These are phyloP conservation scores for Phytopythium helicoides DNA, from an alignment of 352 stramenopile species.

Conservation along the genomic window DNA sequence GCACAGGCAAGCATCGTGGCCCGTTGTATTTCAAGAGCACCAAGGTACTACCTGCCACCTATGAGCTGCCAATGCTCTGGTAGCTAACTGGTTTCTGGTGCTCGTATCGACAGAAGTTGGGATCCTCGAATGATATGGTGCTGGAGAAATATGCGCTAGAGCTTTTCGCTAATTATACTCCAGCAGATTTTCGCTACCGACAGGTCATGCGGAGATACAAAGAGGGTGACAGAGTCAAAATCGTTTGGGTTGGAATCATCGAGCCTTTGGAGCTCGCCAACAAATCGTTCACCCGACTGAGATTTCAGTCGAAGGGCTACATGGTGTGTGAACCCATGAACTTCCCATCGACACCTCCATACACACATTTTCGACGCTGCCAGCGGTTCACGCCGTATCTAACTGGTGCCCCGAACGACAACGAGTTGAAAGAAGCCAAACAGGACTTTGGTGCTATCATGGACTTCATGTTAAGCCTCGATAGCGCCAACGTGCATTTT, in stretches of 20 bases:
- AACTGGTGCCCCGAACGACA: neutral
- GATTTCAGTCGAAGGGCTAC: slow-evolving; percentile 28
- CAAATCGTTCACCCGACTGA: slow-evolving; percentile 30
- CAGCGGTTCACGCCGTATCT: neutral
- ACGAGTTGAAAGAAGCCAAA: slow-evolving; percentile 6
- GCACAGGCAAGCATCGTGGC: slow-evolving; percentile 15
- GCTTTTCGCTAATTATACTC: slow-evolving; percentile 27
- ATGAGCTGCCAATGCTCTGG: no score
- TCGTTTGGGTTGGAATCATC: slow-evolving; percentile 52
- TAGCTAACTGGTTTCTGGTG: neutral
- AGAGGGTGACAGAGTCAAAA: slow-evolving; percentile 43
- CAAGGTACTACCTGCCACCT: slow-evolving; percentile 1
- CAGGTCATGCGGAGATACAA: slow-evolving; percentile 26
- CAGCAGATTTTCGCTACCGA: slow-evolving; percentile 24
- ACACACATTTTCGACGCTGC: neutral
- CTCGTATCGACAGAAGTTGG: neutral
- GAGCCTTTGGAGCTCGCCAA: slow-evolving; percentile 49
- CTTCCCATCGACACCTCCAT: neutral
- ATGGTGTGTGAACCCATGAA: slow-evolving; percentile 17
- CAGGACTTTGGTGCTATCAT: slow-evolving; percentile 23
- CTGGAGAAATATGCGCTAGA: slow-evolving; percentile 24
- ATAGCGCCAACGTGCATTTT: slow-evolving; percentile 30
- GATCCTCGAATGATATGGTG: neutral
- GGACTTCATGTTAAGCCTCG: slow-evolving; percentile 28
- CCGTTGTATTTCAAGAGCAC: slow-evolving; percentile 16